Conservation (phyloP, 2,329 filamentous ascomycete species). For the Xylariaceae sp. region DNA sequence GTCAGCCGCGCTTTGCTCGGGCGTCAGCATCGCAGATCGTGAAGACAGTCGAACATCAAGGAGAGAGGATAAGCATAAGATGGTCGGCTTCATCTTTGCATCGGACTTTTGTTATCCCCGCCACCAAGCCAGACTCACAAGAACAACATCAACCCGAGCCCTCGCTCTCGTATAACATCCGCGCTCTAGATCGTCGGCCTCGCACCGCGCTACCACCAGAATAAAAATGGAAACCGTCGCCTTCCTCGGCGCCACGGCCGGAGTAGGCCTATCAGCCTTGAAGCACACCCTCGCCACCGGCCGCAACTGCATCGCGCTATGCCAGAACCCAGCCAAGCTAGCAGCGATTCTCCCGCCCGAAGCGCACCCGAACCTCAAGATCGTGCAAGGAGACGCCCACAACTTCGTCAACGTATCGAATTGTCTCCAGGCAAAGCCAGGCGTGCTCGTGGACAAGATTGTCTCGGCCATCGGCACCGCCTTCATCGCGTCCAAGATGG, state of each 20-base stretch:
- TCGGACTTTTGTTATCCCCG: not conserved
- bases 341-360: slow-evolving; percentile 34
- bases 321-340: slow-evolving; percentile 49
- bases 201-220: not conserved
- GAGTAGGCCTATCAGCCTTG: slow-evolving; percentile 47
- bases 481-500: slow-evolving; percentile 30
- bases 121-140: no score
- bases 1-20: no score
- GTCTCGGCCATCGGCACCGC: slow-evolving; percentile 46
- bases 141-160: no score
- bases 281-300: slow-evolving; percentile 44
- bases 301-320: slow-evolving; percentile 46
- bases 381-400: slow-evolving; percentile 48
- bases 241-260: slow-evolving; percentile 52
- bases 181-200: no score
- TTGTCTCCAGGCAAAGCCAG: slow-evolving; percentile 34
- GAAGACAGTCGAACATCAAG: no score
- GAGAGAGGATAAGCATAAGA: no score
- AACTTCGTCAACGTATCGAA: slow-evolving; percentile 37
- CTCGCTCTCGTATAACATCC: no score
- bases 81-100: not conserved
- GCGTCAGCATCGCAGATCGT: not conserved
- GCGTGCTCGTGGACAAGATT: slow-evolving; percentile 43
- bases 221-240: slow-evolving; percentile 39
- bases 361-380: slow-evolving; percentile 37